A percentile compares a stretch with the other conserved stretches of the same genome.
Evolutionary conservation across 2,329 filamentous ascomycete genomes (phyloP).

Genomic region (Emericellopsis cladophorae): DNA sequence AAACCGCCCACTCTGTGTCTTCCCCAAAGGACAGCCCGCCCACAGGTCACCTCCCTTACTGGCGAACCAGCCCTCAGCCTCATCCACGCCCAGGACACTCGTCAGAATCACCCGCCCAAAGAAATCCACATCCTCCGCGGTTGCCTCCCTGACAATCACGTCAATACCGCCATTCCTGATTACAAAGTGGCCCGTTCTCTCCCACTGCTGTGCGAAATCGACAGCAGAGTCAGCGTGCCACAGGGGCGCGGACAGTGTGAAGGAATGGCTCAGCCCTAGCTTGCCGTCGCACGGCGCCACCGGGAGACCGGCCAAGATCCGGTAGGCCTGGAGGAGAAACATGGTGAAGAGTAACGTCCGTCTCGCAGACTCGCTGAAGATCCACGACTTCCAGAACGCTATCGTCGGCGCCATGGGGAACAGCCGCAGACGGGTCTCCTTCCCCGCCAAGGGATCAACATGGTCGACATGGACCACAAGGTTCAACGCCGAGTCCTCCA

Average conservation of each 20-base stretch:
- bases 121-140: slow-evolving; percentile 26
- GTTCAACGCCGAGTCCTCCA: slow-evolving; percentile 19
- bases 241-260: slow-evolving; percentile 23
- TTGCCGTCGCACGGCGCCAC: slow-evolving; percentile 14
- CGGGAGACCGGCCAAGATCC: slow-evolving; percentile 15
- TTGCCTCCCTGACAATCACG: slow-evolving; percentile 16
- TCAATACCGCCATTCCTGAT: slow-evolving; percentile 15
- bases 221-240: slow-evolving; percentile 21
- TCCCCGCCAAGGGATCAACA: not conserved
- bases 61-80: slow-evolving; percentile 19
- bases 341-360: slow-evolving; percentile 36
- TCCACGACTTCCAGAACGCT: slow-evolving; percentile 36
- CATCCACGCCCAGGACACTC: slow-evolving; percentile 7
- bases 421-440: slow-evolving; percentile 11
- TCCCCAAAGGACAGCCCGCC: too few relatives aligned
- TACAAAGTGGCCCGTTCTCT: slow-evolving; percentile 19
- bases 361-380: slow-evolving; percentile 38
- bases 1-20: too few relatives aligned
- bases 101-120: slow-evolving; percentile 25
- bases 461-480: slow-evolving; percentile 16
- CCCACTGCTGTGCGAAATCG: slow-evolving; percentile 25
- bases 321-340: slow-evolving; percentile 27
- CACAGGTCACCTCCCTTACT: slow-evolving; percentile 7
- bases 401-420: slow-evolving; percentile 25
- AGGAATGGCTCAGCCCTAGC: slow-evolving; percentile 18